Evolutionary conservation across 495 filamentous ascomycete genomes (phyloP), one percentile per base, ranked within the genome.

Genomic region (Xylaria telfairii): DNA sequence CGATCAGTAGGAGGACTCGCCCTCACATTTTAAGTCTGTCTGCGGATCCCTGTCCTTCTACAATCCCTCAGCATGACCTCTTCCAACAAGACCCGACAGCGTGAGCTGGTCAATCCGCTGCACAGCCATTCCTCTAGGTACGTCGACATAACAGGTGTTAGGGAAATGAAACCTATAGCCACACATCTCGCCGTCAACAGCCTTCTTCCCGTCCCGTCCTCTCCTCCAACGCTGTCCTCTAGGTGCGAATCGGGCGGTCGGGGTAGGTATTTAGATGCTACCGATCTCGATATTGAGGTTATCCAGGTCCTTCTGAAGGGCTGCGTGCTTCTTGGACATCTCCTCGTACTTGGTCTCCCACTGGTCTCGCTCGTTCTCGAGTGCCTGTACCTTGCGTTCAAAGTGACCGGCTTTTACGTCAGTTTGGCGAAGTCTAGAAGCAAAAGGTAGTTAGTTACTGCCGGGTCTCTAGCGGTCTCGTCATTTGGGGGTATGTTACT

Each of bases 331-430:
- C 90, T 94, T 91, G 71, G 89, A 78, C 90, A 96, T 94, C 80
- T 98, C 96, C 84, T 98, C 96, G 83, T 95, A 98, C 86, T 98
- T 98, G 82, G 84, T 76, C 86, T 98, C 96, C 94, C 94, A 97
- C 80, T 93, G 86, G 81, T 97, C 93, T 72, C 92, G 91, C 75
- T 93, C 88, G 69, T 86, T 82, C 83, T 99, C 96, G 72, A 99
- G 90, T 74, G 95, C 97, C 81, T 96, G 92, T 72, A 99, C 96
- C 86, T 99, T 98, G 86, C 96, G 96, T 85, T 98, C 96, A 84
- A 94, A 97, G 87, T 99, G 96, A 71, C 95, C 96, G 79, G 96
- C 94, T 86, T 98, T 98, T 84, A 98, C 94, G 81, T 98, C 96
- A 82, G 96, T 98, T 84, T 97, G 95, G 76, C 96, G 94, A 77